Percentiles rank a stretch among this genome's conserved stretches.
These are phyloP conservation scores for Hypoxylon sp. DNA, from an alignment of 2,329 filamentous ascomycete species.

Conservation along the genomic window DNA sequence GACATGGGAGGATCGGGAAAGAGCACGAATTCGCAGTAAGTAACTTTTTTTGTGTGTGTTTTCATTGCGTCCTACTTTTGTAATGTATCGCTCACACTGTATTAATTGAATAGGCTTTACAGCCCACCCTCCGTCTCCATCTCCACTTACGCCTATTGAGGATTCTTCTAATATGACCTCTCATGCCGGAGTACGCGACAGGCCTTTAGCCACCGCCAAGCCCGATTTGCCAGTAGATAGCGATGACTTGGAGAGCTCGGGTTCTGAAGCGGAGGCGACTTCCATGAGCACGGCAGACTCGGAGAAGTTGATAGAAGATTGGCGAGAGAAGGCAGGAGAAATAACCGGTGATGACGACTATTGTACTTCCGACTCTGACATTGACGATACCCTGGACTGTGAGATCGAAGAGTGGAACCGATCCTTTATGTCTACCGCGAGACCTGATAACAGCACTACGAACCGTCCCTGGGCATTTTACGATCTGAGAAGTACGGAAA, in stretches of 20 bases:
- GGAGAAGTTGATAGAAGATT: conserved; percentile 40
- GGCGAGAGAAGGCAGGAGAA: conserved; percentile 46
- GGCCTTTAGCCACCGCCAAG: neutral
- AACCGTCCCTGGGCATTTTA: conserved; percentile 50
- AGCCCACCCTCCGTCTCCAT: conserved; percentile 3
- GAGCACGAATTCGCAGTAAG: conserved; percentile 40
- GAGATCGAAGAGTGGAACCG: conserved; percentile 38
- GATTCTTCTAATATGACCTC: neutral
- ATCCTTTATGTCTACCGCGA: neutral
- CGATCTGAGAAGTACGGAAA: conserved; percentile 36
- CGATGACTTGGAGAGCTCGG: conserved; percentile 20
- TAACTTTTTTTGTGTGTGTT: neutral
- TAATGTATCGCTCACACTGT: neutral
- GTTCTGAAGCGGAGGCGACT: conserved; percentile 16
- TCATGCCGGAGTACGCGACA: neutral
- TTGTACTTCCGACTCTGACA: conserved; percentile 33
- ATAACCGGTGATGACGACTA: conserved; percentile 52
- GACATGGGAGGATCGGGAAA: conserved; percentile 48
- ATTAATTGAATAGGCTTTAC: conserved; percentile 5
- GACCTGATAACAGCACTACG: neutral
- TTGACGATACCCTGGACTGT: conserved; percentile 35
- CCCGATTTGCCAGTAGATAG: neutral
- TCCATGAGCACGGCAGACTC: conserved; percentile 32
- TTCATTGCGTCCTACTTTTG: neutral
- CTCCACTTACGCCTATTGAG: conserved; percentile 8